Base-by-base conservation (phyloP, 805 yeast species). In the Limtongozyma cylindracea region DNA sequence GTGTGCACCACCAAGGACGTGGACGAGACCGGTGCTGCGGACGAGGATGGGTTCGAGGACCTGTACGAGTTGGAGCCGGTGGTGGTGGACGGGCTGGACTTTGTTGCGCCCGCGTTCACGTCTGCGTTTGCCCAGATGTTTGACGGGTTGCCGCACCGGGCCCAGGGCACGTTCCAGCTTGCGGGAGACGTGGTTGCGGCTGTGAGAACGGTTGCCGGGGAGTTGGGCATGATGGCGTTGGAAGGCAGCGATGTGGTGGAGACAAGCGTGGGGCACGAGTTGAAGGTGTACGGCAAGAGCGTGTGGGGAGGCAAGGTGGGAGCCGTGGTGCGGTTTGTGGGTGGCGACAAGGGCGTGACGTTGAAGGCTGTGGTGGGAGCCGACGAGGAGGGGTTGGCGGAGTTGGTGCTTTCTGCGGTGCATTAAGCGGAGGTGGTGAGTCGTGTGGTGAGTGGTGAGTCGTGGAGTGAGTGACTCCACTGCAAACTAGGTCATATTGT, bases 61-160 rank as follows among this genome's bases (percentile, higher is more conserved):
- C 93, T 82, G 45, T 88, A 84, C 46, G 88, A 71, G 41, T 62
- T 88, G 31, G 95, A 78, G 44, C 72, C 70, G 26, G 53, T 80
- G 35, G 65, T 61, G 26, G 41, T 84, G 25, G 47, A 47, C 6
- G 66, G 88, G 7, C 93, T 93, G 17, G 95, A 80, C 41, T 84
- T 67, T 45, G 55, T 78, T 26, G 46, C 52, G 24, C 91, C 93
- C 23, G 54, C 78, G 12, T 77, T 63, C 41, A 61, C 70, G 29
- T 77, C 88, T 19, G 63, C 68, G 45, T 80, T 80, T 41, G 61
- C 70, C 5, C 52, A 59, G 19, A 49, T 61, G 18, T 78, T 71
- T 54, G 93, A 76, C 34, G 77, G 66, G 43, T 53, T 82, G 30
- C 51, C 60, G 7, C 40, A 50, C 27, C 39, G 43, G 29, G 80